Evolutionary conservation across 352 stramenopile species (phyloP).

Genomic region (Phytophthora gonapodyides): DNA sequence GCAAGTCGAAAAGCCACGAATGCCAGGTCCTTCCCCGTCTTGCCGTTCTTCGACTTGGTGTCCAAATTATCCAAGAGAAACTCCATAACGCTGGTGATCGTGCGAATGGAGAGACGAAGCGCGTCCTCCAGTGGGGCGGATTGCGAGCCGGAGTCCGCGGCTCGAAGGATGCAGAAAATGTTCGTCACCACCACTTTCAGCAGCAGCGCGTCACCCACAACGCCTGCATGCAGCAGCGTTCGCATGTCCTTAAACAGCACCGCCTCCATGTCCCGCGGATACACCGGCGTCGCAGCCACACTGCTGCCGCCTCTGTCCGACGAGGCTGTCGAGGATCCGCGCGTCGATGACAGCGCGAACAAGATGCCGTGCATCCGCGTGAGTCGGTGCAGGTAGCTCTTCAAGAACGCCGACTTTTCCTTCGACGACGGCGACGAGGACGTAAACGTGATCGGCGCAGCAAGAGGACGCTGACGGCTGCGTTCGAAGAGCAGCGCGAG

Average conservation of each 20-base stretch:
- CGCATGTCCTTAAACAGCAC: constrained; percentile 66
- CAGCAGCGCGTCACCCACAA: constrained; percentile 75
- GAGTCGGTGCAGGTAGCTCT: constrained; percentile 88
- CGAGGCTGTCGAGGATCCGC: constrained; percentile 24
- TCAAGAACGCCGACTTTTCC: constrained; percentile 85
- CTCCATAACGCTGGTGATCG: constrained; percentile 51
- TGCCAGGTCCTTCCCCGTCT: constrained; percentile 28
- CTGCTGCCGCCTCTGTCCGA: constrained; percentile 12
- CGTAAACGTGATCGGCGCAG: constrained; percentile 45
- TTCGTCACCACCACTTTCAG: constrained; percentile 84
- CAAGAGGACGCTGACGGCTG: constrained; percentile 73
- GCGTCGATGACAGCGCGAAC: constrained; percentile 58
- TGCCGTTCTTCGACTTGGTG: constrained; percentile 28
- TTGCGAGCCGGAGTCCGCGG: constrained; percentile 30
- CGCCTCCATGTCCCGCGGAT: constrained; percentile 73
- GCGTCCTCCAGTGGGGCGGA: constrained; percentile 44
- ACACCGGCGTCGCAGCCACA: constrained; percentile 30
- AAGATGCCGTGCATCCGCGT: constrained; percentile 87
- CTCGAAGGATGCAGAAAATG: constrained; percentile 69
- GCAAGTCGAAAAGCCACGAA: constrained; percentile 44
- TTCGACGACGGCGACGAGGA: constrained; percentile 51
- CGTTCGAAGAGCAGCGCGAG: constrained; percentile 89
- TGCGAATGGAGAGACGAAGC: constrained; percentile 56
- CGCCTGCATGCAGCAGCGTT: constrained; percentile 55
- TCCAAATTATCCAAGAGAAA: constrained; percentile 49